These are phyloP conservation scores for Solanum pinnatisectum DNA, from an alignment of 257 asterid genomes.

Conservation along the genomic window DNA sequence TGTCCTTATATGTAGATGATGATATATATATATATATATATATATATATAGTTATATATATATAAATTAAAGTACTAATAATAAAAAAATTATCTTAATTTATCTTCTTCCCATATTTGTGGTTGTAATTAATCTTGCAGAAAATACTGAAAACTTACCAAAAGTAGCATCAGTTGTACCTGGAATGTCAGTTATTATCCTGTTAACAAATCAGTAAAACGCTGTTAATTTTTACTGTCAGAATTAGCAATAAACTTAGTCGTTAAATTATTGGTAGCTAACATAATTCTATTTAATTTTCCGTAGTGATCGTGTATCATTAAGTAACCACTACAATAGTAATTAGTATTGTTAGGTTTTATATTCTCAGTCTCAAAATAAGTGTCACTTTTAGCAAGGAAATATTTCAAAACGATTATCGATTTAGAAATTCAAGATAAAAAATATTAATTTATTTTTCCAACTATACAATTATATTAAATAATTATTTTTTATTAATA, in stretches of 20 bases:
- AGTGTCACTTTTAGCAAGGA: not conserved
- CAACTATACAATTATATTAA: not conserved
- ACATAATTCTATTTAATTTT: not conserved
- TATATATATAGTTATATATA: not conserved
- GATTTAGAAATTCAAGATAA: not conserved
- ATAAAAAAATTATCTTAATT: not conserved
- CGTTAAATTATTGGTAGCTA: not conserved
- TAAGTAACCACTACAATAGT: not conserved
- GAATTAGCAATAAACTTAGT: not conserved
- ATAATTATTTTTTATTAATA: not conserved
- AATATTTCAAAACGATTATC: fast-evolving
- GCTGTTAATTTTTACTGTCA: not conserved
- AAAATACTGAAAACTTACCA: slow-evolving; percentile 38
- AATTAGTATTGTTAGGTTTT: not conserved
- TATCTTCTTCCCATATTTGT: not conserved
- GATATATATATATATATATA: no score
- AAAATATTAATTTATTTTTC: not conserved
- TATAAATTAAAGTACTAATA: not conserved
- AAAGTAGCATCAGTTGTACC: slow-evolving; percentile 82
- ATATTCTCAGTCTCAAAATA: not conserved
- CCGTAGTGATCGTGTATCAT: fast-evolving
- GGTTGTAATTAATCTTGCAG: not conserved
- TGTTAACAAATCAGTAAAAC: not conserved
- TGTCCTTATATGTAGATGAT: no score
- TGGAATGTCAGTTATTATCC: slow-evolving; percentile 82